phyloP scores from a whole-genome alignment of 2,329 filamentous ascomycete species.

The Metarhizium guizhouense region DNA sequence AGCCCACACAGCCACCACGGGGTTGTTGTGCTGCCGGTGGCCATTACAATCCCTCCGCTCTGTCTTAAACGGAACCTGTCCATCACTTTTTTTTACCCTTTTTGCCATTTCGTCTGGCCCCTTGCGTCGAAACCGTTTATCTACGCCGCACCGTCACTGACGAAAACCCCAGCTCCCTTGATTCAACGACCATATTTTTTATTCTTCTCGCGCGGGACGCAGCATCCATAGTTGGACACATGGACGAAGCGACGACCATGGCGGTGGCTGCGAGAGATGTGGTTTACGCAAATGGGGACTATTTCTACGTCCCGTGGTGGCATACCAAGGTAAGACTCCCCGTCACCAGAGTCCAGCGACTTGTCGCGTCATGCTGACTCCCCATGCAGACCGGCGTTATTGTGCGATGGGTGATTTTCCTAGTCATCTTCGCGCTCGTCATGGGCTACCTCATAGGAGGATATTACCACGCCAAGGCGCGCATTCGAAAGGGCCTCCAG shows the following conservation, averaged over 20 bases:
- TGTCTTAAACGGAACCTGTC: too few species aligned
- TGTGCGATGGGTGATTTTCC: slow-evolving; percentile 64
- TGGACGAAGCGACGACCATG: not conserved
- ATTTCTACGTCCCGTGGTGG: slow-evolving; percentile 18
- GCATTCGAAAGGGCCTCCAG: slow-evolving; percentile 55
- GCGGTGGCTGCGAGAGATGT: not conserved
- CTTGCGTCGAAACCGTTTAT: too few species aligned
- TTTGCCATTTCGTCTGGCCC: too few species aligned
- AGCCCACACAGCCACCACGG: not conserved
- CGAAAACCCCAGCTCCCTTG: too few species aligned
- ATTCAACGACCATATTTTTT: too few species aligned
- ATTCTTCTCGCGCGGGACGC: too few species aligned
- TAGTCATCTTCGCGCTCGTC: slow-evolving; percentile 48
- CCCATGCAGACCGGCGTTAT: slow-evolving; percentile 47
- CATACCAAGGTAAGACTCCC: slow-evolving; percentile 17
- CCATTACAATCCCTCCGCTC: too few species aligned
- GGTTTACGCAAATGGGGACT: slow-evolving; percentile 1
- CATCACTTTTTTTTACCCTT: too few species aligned
- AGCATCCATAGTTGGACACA: not conserved
- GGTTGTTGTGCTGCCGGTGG: too few species aligned
- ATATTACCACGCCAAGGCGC: slow-evolving; percentile 59
- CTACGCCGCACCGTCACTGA: too few species aligned
- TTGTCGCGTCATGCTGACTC: not conserved
- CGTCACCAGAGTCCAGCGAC: too few species aligned
- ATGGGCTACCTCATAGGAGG: slow-evolving; percentile 56